phyloP scores from a whole-genome alignment of 208 protist genomes.

The Herpetomonas tarakana region DNA sequence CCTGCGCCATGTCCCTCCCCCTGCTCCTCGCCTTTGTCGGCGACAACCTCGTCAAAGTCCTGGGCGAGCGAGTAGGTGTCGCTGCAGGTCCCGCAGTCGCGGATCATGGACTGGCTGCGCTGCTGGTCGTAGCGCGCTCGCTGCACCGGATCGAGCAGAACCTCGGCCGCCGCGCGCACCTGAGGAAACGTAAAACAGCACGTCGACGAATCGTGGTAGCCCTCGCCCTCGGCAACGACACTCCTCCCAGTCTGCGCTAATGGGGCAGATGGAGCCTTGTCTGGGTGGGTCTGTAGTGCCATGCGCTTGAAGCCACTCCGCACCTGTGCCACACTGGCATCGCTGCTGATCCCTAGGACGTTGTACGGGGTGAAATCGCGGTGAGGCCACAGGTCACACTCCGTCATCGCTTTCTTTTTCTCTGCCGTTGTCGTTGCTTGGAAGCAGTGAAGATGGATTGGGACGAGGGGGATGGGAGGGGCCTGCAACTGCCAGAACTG shows the following conservation, averaged over 20 bases:
- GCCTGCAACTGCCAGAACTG: too few species aligned
- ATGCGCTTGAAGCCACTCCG: conserved; percentile 59
- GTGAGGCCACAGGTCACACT: conserved; percentile 23
- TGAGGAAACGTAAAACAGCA: conserved; percentile 31
- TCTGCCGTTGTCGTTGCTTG: neutral
- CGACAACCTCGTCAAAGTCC: conserved; percentile 41
- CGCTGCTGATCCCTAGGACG: conserved; percentile 37
- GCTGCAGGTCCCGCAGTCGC: conserved; percentile 47
- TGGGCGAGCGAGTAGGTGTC: conserved; percentile 49
- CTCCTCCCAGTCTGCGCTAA: too few species aligned
- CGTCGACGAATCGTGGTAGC: neutral
- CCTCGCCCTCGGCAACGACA: neutral
- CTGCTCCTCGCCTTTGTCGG: conserved; percentile 4
- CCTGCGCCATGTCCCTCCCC: too few species aligned
- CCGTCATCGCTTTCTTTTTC: conserved; percentile 5
- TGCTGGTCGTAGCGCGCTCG: conserved; percentile 50
- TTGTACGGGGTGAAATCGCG: conserved; percentile 49
- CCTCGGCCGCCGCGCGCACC: conserved; percentile 64
- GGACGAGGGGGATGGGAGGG: too few species aligned
- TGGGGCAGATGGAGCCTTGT: conserved; percentile 44
- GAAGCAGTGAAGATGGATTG: too few species aligned
- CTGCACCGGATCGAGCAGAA: conserved; percentile 57
- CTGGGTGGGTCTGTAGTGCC: conserved; percentile 68
- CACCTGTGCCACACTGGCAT: conserved; percentile 46
- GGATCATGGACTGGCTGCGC: conserved; percentile 29